These are phyloP conservation scores for Pouteria glomerata DNA, from an alignment of 148 eudicot genomes.

Conservation along the genomic window DNA sequence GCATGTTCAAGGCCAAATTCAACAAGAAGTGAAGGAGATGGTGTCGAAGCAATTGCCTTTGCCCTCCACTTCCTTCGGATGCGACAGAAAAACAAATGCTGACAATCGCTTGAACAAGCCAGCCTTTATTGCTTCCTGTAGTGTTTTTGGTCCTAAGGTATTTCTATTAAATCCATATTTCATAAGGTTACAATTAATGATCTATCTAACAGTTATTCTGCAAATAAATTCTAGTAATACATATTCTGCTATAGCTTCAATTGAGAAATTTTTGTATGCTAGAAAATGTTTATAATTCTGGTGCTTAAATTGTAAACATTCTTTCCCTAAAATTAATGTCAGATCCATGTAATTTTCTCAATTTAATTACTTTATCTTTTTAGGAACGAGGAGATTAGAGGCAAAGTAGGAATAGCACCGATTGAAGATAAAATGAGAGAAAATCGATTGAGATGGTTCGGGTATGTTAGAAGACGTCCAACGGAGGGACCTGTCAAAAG, in stretches of 20 bases:
- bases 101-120: constrained; percentile 34
- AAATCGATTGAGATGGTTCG: too few relatives aligned
- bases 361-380: background rate
- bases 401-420: too few relatives aligned
- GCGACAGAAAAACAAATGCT: constrained; percentile 20
- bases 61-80: constrained; percentile 34
- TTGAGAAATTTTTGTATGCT: background rate
- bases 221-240: background rate
- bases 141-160: constrained; percentile 88
- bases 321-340: background rate
- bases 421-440: too few relatives aligned
- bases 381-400: too few relatives aligned
- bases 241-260: background rate
- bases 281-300: background rate
- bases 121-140: constrained; percentile 74
- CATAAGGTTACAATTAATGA: background rate
- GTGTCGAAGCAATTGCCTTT: constrained; percentile 62
- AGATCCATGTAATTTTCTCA: background rate
- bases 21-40: constrained; percentile 66
- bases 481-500: too few relatives aligned
- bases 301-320: background rate
- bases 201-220: background rate
- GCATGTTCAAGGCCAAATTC: constrained; percentile 48
- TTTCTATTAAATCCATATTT: constrained; percentile 5
- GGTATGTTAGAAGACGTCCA: too few relatives aligned